phyloP scores from a whole-genome alignment of 495 filamentous ascomycete genomes.

The Penicillium daleae region DNA sequence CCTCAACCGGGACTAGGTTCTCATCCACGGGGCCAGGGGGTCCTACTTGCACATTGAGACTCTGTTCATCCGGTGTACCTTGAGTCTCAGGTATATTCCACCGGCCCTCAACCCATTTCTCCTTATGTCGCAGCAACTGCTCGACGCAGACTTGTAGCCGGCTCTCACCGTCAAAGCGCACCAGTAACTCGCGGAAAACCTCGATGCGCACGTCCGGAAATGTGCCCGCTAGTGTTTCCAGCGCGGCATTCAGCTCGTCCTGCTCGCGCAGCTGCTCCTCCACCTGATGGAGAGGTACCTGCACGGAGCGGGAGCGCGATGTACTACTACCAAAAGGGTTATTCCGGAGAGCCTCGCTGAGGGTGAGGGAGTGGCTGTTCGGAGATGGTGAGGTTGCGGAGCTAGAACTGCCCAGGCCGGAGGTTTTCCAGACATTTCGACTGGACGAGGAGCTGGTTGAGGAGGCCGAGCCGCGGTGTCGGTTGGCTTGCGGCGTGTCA shows the following conservation, averaged over 20 bases:
- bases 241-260: slow-evolving; percentile 71
- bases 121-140: slow-evolving; percentile 75
- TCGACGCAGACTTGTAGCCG: slow-evolving; percentile 84
- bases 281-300: slow-evolving; percentile 19
- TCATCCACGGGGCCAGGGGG: slow-evolving; percentile 14
- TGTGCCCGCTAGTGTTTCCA: slow-evolving; percentile 70
- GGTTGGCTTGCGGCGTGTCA: slow-evolving; percentile 23
- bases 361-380: slow-evolving; percentile 39
- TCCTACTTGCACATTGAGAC: background rate
- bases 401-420: background rate
- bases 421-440: slow-evolving; percentile 21
- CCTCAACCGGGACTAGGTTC: slow-evolving; percentile 61
- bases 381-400: slow-evolving; percentile 16
- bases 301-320: slow-evolving; percentile 36
- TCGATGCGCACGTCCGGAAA: slow-evolving; percentile 89
- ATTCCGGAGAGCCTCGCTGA: slow-evolving; percentile 47
- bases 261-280: slow-evolving; percentile 50
- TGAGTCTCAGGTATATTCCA: slow-evolving; percentile 57
- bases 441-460: slow-evolving; percentile 29
- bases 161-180: slow-evolving; percentile 79
- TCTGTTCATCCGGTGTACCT: slow-evolving; percentile 20
- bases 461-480: slow-evolving; percentile 23
- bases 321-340: slow-evolving; percentile 48
- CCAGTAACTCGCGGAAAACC: slow-evolving; percentile 89
- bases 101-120: slow-evolving; percentile 73